These are phyloP conservation scores for Solanum aculeatissimum DNA, from an alignment of 305 asterid species.

Conservation along the genomic window DNA sequence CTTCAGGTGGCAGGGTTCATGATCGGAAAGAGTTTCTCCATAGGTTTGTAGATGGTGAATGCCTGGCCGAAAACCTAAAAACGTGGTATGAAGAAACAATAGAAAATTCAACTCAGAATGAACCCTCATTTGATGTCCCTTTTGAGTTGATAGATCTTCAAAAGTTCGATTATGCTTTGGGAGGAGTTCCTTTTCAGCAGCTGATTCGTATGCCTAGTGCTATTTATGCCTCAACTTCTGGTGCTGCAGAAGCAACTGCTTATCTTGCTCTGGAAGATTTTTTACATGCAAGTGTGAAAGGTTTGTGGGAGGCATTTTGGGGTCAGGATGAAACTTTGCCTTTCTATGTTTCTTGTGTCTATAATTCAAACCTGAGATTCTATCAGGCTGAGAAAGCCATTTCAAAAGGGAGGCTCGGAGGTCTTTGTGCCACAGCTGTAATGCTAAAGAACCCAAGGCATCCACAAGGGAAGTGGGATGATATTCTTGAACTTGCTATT, in stretches of 20 bases:
- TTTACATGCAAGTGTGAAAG: constrained; percentile 56
- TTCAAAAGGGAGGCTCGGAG: constrained; percentile 67
- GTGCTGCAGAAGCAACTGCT: constrained; percentile 56
- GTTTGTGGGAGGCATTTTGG: constrained; percentile 97
- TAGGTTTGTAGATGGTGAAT: constrained; percentile 64
- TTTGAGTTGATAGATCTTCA: constrained; percentile 93
- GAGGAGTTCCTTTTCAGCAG: constrained; percentile 82
- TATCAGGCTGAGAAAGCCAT: constrained; percentile 80
- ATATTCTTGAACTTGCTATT: constrained; percentile 72
- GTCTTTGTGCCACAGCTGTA: constrained; percentile 82
- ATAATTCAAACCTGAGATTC: constrained; percentile 60
- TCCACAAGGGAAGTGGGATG: constrained; percentile 96
- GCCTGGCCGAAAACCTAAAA: constrained; percentile 36
- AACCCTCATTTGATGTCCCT: constrained; percentile 58
- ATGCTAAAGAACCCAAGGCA: constrained; percentile 93
- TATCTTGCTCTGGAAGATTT: constrained; percentile 94
- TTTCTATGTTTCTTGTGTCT: constrained; percentile 63
- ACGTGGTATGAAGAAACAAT: constrained; percentile 47
- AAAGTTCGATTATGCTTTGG: constrained; percentile 89
- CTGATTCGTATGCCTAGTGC: constrained; percentile 93
- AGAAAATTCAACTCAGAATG: constrained; percentile 13
- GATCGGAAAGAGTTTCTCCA: constrained; percentile 73
- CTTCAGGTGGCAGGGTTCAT: constrained; percentile 58
- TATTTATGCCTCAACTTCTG: constrained; percentile 61
- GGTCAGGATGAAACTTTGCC: constrained; percentile 60